Base-by-base conservation (phyloP, 2,329 filamentous ascomycete genomes). In the Trichoderma sp. region DNA sequence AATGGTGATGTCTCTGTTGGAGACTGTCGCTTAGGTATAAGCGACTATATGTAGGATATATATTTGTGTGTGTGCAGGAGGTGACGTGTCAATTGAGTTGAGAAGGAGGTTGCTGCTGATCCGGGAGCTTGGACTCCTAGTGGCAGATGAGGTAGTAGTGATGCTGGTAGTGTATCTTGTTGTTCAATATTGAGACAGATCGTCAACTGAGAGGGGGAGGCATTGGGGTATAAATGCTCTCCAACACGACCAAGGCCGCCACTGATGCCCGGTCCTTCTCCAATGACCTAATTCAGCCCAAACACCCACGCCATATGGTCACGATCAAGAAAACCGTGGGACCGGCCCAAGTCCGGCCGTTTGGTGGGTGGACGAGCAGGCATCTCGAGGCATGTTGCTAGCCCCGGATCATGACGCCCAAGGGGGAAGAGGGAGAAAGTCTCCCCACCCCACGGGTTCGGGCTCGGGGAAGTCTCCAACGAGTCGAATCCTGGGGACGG, bases 311-410 rank as follows among this genome's bases (percentile, higher is more conserved):
- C 67, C 67, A 72, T 72, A 50, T 31, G 69, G 59, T 56, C 60
- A 73, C 60, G 59, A 73, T 65, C 69, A 64, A 33, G 29, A 56
- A 72, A 73, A 73, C 21, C 59, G 69, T 65, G 41, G 69, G 21
- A 73, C 60, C 69, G 69, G 69, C 69, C 69, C 60, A 56, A 73
- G 60, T 62, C 69, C 69, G 69, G 69, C 69, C 35, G 60, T 73
- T 73, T 73, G 69, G 60, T 65, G 60, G 59, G 69, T 35, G 69
- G 60, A 53, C 59, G 38, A 53, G 69, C 69, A 56, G 41, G 68
- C 38, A 63, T 63, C 68, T 45, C 68, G 16, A 71, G 29, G n/a
- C 16, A 63, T 31, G 18, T 24, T n/a, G 9, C 21, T 71, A 65
- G 69, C 69, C 59, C 69, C 69, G 21, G 60, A 64, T 35, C n/a